A percentile compares a stretch with the other conserved stretches of the same genome.
Evolutionary conservation across 495 filamentous ascomycete genomes (phyloP).

Genomic region (Lentithecium fluviatile): DNA sequence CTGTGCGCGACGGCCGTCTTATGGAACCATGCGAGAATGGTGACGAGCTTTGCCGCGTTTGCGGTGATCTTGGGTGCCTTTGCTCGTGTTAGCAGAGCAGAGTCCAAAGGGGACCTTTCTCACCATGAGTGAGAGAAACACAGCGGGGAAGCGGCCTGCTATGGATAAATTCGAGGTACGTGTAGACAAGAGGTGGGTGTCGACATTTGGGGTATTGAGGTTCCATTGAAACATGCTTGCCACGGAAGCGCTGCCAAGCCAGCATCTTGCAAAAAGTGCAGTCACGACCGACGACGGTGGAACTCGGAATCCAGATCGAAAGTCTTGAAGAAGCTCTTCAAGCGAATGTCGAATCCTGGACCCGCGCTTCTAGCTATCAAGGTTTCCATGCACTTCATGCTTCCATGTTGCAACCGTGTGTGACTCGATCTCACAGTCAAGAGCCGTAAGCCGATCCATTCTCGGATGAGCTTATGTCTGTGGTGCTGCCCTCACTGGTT

Average conservation of each 20-base stretch:
- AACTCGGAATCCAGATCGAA: not conserved
- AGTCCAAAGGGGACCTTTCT: not conserved
- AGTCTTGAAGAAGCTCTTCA: not conserved
- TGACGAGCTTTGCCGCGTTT: constrained; percentile 58
- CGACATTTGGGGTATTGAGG: not conserved
- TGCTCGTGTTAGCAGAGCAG: not conserved
- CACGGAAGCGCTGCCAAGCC: not conserved
- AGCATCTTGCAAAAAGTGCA: not conserved
- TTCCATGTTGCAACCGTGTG: no score
- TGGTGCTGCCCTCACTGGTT: not conserved
- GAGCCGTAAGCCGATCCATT: not conserved
- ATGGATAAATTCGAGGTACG: not conserved
- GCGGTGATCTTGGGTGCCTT: constrained; percentile 61
- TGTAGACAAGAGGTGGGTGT: not conserved
- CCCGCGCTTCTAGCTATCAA: no score
- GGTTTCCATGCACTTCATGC: no score
- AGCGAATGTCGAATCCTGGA: no score
- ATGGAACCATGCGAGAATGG: constrained; percentile 64
- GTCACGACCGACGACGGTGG: not conserved
- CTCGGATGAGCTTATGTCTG: not conserved
- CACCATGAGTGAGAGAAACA: constrained; percentile 5
- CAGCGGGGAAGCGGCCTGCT: not conserved
- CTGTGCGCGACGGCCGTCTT: constrained; percentile 63
- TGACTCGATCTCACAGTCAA: not conserved
- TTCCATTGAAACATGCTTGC: constrained; percentile 6